These are phyloP conservation scores for Rhodosporidiobolus sp. DNA, from an alignment of 768 basidiomycete species.

Conservation along the genomic window DNA sequence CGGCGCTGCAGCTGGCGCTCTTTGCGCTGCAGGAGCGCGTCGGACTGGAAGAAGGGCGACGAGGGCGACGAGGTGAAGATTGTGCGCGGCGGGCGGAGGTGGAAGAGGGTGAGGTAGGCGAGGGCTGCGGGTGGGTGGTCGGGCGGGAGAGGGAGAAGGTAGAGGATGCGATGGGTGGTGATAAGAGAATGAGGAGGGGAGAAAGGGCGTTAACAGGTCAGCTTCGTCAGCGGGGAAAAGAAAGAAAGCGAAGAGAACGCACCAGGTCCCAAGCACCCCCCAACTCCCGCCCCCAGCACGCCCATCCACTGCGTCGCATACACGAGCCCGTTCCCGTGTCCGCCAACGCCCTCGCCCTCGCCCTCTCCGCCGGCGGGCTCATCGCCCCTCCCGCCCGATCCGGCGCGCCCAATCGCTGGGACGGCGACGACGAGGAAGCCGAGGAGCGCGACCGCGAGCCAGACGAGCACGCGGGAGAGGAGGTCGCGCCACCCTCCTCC, in stretches of 20 bases:
- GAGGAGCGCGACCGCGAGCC: slow-evolving; percentile 12
- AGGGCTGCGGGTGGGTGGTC: slow-evolving; percentile 59
- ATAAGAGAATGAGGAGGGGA: slow-evolving; percentile 3
- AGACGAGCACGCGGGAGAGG: slow-evolving; percentile 19
- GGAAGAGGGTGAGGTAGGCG: slow-evolving; percentile 75
- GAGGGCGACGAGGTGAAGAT: slow-evolving; percentile 68
- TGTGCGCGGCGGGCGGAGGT: slow-evolving; percentile 75
- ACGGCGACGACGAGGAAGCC: slow-evolving; percentile 4
- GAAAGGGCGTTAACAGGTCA: no score
- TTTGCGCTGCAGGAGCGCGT: slow-evolving; percentile 71
- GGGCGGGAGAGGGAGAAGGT: not conserved
- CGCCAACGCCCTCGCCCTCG: not conserved
- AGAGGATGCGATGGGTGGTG: no score
- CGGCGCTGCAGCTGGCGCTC: slow-evolving; percentile 75
- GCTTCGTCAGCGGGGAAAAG: not conserved
- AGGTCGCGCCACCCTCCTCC: not conserved
- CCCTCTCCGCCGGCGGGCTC: not conserved
- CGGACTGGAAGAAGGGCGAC: slow-evolving; percentile 47
- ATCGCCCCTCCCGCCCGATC: no score
- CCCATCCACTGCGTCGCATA: slow-evolving; percentile 24
- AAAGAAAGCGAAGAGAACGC: not conserved
- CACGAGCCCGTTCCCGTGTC: slow-evolving; percentile 27
- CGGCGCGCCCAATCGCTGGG: not conserved
- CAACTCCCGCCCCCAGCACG: slow-evolving; percentile 8
- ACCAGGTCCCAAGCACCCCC: slow-evolving; percentile 39